Evolutionary conservation across 2,329 filamentous ascomycete genomes (phyloP).

Genomic region (Aspergillus hiratsukae): DNA sequence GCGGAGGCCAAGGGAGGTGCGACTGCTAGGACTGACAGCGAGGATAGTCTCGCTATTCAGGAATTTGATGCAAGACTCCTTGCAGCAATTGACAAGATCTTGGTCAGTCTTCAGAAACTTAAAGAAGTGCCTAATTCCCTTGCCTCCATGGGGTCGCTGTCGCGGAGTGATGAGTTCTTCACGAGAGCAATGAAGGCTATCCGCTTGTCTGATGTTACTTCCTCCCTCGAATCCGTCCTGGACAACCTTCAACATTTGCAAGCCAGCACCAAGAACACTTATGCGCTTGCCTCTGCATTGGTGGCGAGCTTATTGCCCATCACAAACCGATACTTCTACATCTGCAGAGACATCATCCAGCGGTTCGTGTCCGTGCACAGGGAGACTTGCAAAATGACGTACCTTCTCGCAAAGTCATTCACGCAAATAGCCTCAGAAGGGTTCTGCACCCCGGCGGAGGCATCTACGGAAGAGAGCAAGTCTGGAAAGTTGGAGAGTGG

Average conservation of each 20-base stretch:
- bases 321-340: constrained; percentile 64
- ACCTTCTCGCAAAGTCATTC: constrained; percentile 72
- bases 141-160: constrained; percentile 62
- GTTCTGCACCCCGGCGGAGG: constrained; percentile 86
- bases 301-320: constrained; percentile 65
- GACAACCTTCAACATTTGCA: constrained; percentile 44
- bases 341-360: constrained; percentile 55
- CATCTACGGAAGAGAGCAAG: constrained; percentile 65
- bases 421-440: constrained; percentile 74
- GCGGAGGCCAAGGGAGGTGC: constrained; percentile 35
- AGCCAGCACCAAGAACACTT: constrained; percentile 37
- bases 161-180: constrained; percentile 52
- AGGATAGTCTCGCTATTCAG: constrained; percentile 28
- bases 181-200: constrained; percentile 55
- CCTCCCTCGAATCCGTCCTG: constrained; percentile 43
- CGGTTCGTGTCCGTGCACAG: constrained; percentile 63
- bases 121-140: constrained; percentile 53
- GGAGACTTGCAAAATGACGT: constrained; percentile 68
- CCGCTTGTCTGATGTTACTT: constrained; percentile 54
- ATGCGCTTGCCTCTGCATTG: constrained; percentile 52
- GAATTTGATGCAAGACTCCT: constrained; percentile 58
- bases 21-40: constrained; percentile 5
- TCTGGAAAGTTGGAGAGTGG: constrained; percentile 81
- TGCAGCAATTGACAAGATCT: constrained; percentile 65
- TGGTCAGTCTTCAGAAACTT: constrained; percentile 72